Conservation (phyloP, 2,329 filamentous ascomycete species). For the Aspergillus piperis region DNA sequence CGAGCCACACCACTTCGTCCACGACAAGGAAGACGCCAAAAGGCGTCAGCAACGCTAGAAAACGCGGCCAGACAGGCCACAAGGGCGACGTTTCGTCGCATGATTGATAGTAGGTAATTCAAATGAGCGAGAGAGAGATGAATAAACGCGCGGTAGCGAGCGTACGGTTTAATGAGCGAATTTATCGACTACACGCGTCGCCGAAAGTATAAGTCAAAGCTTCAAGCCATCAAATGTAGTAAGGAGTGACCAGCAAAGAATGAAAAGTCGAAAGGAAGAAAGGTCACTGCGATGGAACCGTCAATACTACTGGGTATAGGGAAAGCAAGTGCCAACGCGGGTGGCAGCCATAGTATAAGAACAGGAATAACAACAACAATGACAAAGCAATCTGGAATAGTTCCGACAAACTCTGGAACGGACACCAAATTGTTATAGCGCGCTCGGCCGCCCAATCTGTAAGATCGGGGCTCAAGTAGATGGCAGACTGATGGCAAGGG, state of each 20-base stretch:
- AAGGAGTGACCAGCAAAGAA: background rate
- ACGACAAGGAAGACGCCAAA: conserved; percentile 88
- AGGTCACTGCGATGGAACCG: background rate
- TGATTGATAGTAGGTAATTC: conserved; percentile 14
- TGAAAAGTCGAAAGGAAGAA: background rate
- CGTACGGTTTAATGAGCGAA: conserved; percentile 11
- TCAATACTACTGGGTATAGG: background rate
- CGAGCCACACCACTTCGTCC: conserved; percentile 68
- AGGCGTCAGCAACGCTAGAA: conserved; percentile 57
- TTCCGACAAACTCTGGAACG: background rate
- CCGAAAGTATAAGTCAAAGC: conserved; percentile 18
- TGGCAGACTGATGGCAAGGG: conserved; percentile 16
- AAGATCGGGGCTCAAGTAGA: conserved; percentile 1
- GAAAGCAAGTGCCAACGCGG: background rate
- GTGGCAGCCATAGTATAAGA: conserved; percentile 14
- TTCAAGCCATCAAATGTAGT: conserved; percentile 7
- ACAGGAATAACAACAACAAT: conserved; percentile 14
- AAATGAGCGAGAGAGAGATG: conserved; percentile 19
- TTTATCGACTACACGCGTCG: conserved; percentile 19
- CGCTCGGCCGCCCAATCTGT: conserved; percentile 1
- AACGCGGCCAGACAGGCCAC: conserved; percentile 34
- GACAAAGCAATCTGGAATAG: conserved; percentile 7
- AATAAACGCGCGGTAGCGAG: conserved; percentile 17
- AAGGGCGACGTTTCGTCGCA: conserved; percentile 23
- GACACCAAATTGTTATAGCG: background rate